Percentiles rank a stretch among this genome's conserved stretches.
Evolutionary conservation across 2,329 filamentous ascomycete species (phyloP).

Genomic region (Claviceps sp.): DNA sequence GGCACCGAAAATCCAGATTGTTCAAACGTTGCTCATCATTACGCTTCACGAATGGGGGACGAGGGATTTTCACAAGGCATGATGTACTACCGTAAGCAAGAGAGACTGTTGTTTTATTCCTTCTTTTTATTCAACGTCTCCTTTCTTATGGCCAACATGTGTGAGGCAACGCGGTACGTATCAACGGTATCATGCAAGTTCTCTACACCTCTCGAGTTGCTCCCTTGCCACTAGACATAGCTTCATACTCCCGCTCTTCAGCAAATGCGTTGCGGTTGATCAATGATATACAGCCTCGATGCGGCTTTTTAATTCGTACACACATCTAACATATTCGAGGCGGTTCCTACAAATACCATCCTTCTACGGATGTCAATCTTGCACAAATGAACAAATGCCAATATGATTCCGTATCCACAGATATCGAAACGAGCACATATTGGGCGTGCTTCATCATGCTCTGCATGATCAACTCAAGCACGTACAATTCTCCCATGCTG

Average conservation of each 20-base stretch:
- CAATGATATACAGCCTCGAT: too few relatives aligned
- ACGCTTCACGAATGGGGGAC: slow-evolving; percentile 29
- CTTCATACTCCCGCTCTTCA: neutral
- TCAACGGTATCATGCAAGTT: slow-evolving; percentile 26
- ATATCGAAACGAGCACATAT: slow-evolving; percentile 26
- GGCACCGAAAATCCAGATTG: slow-evolving; percentile 19
- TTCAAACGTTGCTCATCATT: slow-evolving; percentile 26
- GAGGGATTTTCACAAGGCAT: slow-evolving; percentile 27
- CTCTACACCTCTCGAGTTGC: slow-evolving; percentile 17
- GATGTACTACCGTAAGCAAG: slow-evolving; percentile 23
- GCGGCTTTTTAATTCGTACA: too few relatives aligned
- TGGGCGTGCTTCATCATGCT: slow-evolving; percentile 34
- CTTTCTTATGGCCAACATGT: neutral
- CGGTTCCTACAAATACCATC: too few relatives aligned
- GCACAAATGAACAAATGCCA: slow-evolving; percentile 1
- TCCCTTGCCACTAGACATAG: slow-evolving; percentile 15
- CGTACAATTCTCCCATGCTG: slow-evolving; percentile 23
- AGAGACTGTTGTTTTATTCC: neutral
- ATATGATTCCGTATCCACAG: slow-evolving; percentile 12
- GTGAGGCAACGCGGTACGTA: slow-evolving; percentile 23
- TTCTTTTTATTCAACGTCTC: too few relatives aligned
- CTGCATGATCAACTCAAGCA: slow-evolving; percentile 28
- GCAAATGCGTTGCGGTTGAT: too few relatives aligned
- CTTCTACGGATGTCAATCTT: too few relatives aligned
- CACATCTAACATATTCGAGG: too few relatives aligned